Evolutionary conservation across 2,329 filamentous ascomycete species (phyloP), one percentile per base, ranked within the genome.

Genomic region (Plenodomus biglobosus): DNA sequence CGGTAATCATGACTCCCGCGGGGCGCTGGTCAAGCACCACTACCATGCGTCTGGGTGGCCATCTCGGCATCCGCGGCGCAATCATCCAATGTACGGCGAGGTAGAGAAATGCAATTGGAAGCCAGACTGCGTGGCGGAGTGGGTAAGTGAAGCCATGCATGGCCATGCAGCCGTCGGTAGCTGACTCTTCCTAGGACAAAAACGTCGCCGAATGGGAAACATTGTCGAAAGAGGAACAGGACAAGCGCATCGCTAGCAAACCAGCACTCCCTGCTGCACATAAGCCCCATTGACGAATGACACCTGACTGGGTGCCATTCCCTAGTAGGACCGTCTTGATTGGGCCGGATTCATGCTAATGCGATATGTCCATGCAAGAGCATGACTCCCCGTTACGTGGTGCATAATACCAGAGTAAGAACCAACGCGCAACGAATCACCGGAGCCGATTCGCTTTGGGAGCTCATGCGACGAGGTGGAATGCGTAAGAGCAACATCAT

Each of bases 21-120:
- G 79, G 17, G 86, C 86, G 1, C 75, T 89, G 1, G 85, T 89
- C 19, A 86, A 85, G 68, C 86, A 90, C 64, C 85, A 88, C 68
- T 90, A 88, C 61, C 86, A 89, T 66, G 86, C 86, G 0, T 88
- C 85, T 1, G 81, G 83, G 50, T 89, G 86, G 86, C 86, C 85
- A 2, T 80, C 79, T 43, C 76, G 76, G 2, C 86, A 89, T 63
- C 85, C 83, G 1, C 77, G 86, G 22, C 86, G 80, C 71, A 84
- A 76, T 39, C 86, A 89, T 64, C 85, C 85, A 1, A 81, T 84
- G 44, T 87, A 85, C 61, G 85, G 84, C 5, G 83, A 87, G 67
- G 85, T 88, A 0, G 86, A 88, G 65, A 76, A 79, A 55, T 88
- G 85, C 70, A 88, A 88, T 62, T 88, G 85, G 85, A 78, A 84